These are phyloP conservation scores for Potentilla sterilis DNA, from an alignment of 306 rosid species.

Conservation along the genomic window DNA sequence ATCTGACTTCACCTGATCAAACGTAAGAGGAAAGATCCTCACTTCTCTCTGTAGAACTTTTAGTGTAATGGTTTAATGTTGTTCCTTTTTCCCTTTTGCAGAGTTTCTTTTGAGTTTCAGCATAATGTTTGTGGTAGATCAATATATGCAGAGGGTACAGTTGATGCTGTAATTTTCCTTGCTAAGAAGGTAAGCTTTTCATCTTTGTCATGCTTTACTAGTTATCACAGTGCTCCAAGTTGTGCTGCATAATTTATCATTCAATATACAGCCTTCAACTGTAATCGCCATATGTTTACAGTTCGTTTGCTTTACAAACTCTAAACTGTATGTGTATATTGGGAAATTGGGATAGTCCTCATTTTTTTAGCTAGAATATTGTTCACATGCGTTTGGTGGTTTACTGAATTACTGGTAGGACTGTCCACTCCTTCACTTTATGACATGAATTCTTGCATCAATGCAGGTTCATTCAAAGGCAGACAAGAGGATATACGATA, in stretches of 20 bases:
- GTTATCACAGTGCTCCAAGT: conserved; percentile 5
- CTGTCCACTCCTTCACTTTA: background rate
- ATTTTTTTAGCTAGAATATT: background rate
- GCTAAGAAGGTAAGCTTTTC: conserved; percentile 66
- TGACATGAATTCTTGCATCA: conserved; percentile 5
- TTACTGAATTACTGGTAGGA: background rate
- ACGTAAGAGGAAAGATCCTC: conserved; percentile 47
- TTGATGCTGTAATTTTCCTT: conserved; percentile 80
- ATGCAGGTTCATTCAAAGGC: conserved; percentile 58
- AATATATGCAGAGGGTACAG: conserved; percentile 89
- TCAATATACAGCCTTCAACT: background rate
- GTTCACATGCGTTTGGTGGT: background rate
- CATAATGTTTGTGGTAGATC: conserved; percentile 97
- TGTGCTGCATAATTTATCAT: background rate
- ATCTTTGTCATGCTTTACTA: conserved; percentile 13
- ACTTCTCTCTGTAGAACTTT: background rate
- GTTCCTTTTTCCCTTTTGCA: conserved; percentile 34
- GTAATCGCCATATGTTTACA: background rate
- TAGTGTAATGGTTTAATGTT: background rate
- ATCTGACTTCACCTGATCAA: conserved; percentile 74
- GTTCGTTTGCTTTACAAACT: background rate
- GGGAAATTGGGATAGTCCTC: background rate
- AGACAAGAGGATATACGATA: conserved; percentile 56
- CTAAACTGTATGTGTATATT: background rate
- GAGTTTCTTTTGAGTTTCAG: conserved; percentile 93